A percentile compares a stretch with the other conserved stretches of the same genome.
phyloP scores from a whole-genome alignment of 192 early-diverging fungal species.

The Linnemannia exigua region DNA sequence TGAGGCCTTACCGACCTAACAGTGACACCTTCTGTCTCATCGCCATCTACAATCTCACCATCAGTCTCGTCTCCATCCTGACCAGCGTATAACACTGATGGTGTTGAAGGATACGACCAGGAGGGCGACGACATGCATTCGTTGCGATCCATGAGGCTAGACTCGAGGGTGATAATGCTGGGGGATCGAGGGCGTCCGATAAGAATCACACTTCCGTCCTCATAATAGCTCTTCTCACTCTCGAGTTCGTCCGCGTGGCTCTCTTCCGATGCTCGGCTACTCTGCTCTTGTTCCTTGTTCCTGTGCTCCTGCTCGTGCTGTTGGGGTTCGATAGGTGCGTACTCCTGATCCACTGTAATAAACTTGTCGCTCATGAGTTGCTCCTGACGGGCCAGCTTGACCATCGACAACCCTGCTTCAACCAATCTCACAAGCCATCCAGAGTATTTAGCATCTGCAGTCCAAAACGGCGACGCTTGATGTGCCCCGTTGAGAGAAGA shows the following conservation, averaged over 20 bases:
- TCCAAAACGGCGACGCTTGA: not conserved
- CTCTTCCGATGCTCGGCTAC: not conserved
- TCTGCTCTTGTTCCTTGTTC: not conserved
- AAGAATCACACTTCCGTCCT: conserved; percentile 35
- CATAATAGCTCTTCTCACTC: conserved; percentile 24
- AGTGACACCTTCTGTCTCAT: not conserved
- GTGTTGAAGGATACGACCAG: conserved; percentile 25
- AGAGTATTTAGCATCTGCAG: conserved; percentile 35
- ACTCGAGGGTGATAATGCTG: conserved; percentile 40
- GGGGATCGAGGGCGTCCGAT: conserved; percentile 24
- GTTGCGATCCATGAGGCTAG: conserved; percentile 30
- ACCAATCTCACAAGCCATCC: conserved; percentile 36
- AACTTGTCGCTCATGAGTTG: conserved; percentile 36
- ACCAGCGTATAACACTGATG: not conserved
- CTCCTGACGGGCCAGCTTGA: conserved; percentile 38
- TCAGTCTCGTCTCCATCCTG: not conserved
- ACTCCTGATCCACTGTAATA: conserved; percentile 8
- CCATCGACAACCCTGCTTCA: conserved; percentile 27
- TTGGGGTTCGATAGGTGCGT: not conserved
- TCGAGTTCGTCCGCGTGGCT: not conserved
- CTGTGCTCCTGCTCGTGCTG: not conserved
- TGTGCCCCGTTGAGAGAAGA: not conserved
- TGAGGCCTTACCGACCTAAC: not conserved
- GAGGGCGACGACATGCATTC: conserved; percentile 40
- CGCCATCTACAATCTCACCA: conserved; percentile 12